phyloP scores from a whole-genome alignment of 108 stramenopile genomes.

The Skeletonema marinoi region DNA sequence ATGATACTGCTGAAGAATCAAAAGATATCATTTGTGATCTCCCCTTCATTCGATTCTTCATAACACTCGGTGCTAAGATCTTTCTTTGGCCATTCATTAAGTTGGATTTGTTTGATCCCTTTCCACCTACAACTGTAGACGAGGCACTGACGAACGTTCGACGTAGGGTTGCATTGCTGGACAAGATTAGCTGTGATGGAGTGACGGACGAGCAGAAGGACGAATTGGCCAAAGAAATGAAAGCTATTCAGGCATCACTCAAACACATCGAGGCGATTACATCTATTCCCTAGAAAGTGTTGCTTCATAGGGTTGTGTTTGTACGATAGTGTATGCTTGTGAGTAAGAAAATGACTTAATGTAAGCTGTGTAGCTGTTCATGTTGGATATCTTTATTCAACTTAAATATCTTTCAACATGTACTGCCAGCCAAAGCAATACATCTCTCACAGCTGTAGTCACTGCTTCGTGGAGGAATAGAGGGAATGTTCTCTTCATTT shows the following conservation, averaged over 20 bases:
- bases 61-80: slow-evolving; percentile 2
- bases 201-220: not conserved
- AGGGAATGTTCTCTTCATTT: too few species aligned
- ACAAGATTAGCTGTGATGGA: slow-evolving; percentile 18
- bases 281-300: not conserved
- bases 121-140: slow-evolving; percentile 15
- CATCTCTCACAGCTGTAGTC: too few species aligned
- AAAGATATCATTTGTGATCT: not conserved
- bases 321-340: too few species aligned
- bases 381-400: too few species aligned
- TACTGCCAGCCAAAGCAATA: too few species aligned
- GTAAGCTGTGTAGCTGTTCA: too few species aligned
- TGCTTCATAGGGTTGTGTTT: too few species aligned
- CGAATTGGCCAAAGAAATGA: not conserved
- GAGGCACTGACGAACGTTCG: slow-evolving; percentile 10
- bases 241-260: slow-evolving; percentile 5
- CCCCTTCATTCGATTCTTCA: slow-evolving; percentile 4
- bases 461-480: too few species aligned
- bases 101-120: slow-evolving; percentile 6
- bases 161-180: slow-evolving; percentile 18
- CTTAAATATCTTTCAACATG: too few species aligned
- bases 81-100: slow-evolving; percentile 28
- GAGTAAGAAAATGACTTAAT: too few species aligned
- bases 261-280: slow-evolving; percentile 3
- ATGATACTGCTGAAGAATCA: not conserved